Evolutionary conservation across 2,329 filamentous ascomycete genomes (phyloP), one percentile per base, ranked within the genome.

Genomic region (Coniosporium tulheliwenetii): DNA sequence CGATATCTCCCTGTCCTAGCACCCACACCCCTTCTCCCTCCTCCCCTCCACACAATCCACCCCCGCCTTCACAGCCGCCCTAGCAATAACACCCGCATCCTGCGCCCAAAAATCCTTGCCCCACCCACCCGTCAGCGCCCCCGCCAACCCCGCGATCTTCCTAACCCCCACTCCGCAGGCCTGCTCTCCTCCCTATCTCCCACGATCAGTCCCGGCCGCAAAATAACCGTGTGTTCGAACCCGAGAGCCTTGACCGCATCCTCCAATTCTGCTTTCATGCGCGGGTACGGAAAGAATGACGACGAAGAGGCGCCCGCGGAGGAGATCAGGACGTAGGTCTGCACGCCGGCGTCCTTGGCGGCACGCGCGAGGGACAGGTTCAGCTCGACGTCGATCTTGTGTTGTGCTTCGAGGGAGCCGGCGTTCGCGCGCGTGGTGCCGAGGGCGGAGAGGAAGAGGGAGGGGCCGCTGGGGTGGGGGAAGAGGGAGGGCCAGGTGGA

Each of bases 211-310:
- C 83, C 87, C 0, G 87, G 87, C 36, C 77, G 60, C 34, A 80
- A 38, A 41, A 95, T 79, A 41, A 94, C 72, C 4, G 78, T 79
- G 48, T 82, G 76, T 39, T 87, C 81, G 54, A 94, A 94, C 4
- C 66, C 79, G 3, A 89, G 62, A 35, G 63, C 73, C 56, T 75
- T 73, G 44, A 94, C 71, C 12, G 76, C 67, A 30, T 93, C 81
- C 58, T 96, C 89, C 34, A 94, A 75, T 50, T 91, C 83, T 16
- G 75, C 77, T 68, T 95, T 95, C 84, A 95, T 91, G 58, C 67
- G 67, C 1, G 60, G 19, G 44, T 81, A 83, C 0, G 65, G 58
- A 5, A 80, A 55, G 1, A 50, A 66, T 47, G 64, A 75, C 46
- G 61, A 70, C 61, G 52, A 67, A 62, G 56, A 73, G n/a, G 64